Evolutionary conservation across 768 basidiomycete genomes (phyloP), one percentile per base, ranked within the genome.

Genomic region (Hygrophoropsis aurantiaca): DNA sequence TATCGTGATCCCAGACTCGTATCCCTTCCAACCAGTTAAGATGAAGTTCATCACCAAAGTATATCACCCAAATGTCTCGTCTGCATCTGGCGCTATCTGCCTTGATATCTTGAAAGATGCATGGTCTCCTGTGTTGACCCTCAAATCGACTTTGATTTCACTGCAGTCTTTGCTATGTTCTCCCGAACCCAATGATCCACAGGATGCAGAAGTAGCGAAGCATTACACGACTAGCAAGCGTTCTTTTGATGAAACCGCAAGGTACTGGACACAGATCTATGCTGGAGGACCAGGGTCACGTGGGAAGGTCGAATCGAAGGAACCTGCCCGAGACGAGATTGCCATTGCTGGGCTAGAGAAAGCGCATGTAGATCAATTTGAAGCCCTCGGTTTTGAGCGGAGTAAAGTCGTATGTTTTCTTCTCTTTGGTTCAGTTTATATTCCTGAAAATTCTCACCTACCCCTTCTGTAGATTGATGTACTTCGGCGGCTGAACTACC

Each of bases 21-120:
- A 92, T 62, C 90, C 89, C 15, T 91, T 93, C 66, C 88, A 93
- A 62, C 93, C 95, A 0, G 87, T 94, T 44, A 97, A 97, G 78
- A 97, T 97, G 92, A 94, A 94, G 65, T 97, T 98, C 70, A 84
- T 95, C 51, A 98, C 94, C 30, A 93, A 93, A 66, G 87, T 95
- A 23, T 97, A 93, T 64, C 93, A 98, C 64, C 94, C 94, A 3
- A 98, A 98, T 60, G 78, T 98, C 33, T 95, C 93, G 16, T 94
- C 91, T 19, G 89, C 87, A 26, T 92, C 90, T 2, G 94, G 94
- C 40, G 93, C 91, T 37, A 97, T 97, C 70, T 97, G 94, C 67
- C 82, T 93, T 46, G 91, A 93, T 69, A 88, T 85, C 64, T 74
- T 67, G 25, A 81, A 86, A 62, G 93, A 97, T 58, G 89, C 90